Evolutionary conservation across 192 early-diverging fungal genomes (phyloP).

Genomic region (Entophlyctis luteolus): DNA sequence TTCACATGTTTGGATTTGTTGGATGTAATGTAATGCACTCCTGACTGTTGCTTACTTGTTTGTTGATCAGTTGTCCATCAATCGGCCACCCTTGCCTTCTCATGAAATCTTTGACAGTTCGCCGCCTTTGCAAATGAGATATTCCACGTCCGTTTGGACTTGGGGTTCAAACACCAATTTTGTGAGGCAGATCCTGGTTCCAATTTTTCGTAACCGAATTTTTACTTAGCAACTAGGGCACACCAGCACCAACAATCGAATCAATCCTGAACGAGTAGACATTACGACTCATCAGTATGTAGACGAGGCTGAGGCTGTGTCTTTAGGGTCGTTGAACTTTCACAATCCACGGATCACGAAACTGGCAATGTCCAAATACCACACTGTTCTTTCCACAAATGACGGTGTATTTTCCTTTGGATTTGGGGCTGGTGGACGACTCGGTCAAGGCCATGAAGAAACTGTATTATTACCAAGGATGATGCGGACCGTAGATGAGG

Average conservation of each 20-base stretch:
- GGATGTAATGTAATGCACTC: constrained; percentile 10
- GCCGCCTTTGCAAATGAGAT: neutral
- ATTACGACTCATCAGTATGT: constrained; percentile 33
- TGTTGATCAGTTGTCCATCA: neutral
- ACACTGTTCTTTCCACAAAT: constrained; percentile 54
- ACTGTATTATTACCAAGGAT: constrained; percentile 53
- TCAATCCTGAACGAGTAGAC: constrained; percentile 60
- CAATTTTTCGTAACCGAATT: neutral
- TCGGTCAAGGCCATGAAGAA: constrained; percentile 61
- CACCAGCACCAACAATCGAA: constrained; percentile 58
- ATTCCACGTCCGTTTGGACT: constrained; percentile 53
- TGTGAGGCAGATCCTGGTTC: constrained; percentile 33
- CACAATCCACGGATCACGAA: constrained; percentile 32
- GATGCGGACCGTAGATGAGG: constrained; percentile 40
- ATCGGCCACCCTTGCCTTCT: neutral
- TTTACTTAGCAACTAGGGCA: constrained; percentile 52
- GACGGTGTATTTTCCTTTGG: constrained; percentile 49
- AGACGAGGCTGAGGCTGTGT: constrained; percentile 16
- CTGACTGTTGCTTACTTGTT: neutral
- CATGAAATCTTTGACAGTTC: neutral
- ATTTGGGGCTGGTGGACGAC: constrained; percentile 63
- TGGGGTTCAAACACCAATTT: constrained; percentile 69
- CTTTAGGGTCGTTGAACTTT: constrained; percentile 22
- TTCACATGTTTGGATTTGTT: constrained; percentile 49
- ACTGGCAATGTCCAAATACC: constrained; percentile 66